Conservation (phyloP, 2,329 filamentous ascomycete species). For the Botrytis fabae region DNA sequence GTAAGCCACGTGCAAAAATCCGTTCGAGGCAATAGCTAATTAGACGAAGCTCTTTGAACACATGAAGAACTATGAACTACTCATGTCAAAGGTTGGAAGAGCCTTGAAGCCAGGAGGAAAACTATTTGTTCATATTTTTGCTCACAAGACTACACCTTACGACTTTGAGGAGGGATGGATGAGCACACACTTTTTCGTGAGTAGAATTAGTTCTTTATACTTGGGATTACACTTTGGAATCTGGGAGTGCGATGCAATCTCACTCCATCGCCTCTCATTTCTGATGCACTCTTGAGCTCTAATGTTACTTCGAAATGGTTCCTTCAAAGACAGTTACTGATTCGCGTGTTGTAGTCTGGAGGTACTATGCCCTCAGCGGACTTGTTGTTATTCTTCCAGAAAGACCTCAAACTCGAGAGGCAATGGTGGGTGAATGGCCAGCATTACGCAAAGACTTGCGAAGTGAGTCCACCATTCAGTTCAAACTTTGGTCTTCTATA, state of each 20-base stretch:
- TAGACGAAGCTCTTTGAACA: slow-evolving; percentile 65
- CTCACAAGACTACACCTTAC: slow-evolving; percentile 64
- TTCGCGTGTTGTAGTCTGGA: slow-evolving; percentile 48
- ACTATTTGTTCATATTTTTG: slow-evolving; percentile 69
- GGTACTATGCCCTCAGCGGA: slow-evolving; percentile 71
- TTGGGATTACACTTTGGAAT: background rate
- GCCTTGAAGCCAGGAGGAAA: slow-evolving; percentile 64
- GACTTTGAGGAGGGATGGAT: slow-evolving; percentile 74
- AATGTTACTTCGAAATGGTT: background rate
- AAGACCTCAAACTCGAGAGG: slow-evolving; percentile 56
- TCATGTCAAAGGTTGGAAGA: slow-evolving; percentile 62
- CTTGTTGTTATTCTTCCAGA: slow-evolving; percentile 66
- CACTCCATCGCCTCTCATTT: background rate
- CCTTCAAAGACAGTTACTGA: background rate
- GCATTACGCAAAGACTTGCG: slow-evolving; percentile 69
- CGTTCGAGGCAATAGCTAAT: slow-evolving; percentile 20
- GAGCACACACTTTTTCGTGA: slow-evolving; percentile 66
- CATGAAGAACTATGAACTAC: slow-evolving; percentile 72
- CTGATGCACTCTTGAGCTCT: background rate
- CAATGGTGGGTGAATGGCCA: slow-evolving; percentile 73
- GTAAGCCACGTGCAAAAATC: slow-evolving; percentile 36
- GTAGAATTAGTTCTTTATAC: background rate
- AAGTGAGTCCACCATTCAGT: slow-evolving; percentile 46
- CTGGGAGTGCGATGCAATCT: background rate
- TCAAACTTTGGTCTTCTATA: background rate